Evolutionary conservation across 352 stramenopile genomes (phyloP), one percentile per base, ranked within the genome.

Genomic region (Phytophthora litchii): DNA sequence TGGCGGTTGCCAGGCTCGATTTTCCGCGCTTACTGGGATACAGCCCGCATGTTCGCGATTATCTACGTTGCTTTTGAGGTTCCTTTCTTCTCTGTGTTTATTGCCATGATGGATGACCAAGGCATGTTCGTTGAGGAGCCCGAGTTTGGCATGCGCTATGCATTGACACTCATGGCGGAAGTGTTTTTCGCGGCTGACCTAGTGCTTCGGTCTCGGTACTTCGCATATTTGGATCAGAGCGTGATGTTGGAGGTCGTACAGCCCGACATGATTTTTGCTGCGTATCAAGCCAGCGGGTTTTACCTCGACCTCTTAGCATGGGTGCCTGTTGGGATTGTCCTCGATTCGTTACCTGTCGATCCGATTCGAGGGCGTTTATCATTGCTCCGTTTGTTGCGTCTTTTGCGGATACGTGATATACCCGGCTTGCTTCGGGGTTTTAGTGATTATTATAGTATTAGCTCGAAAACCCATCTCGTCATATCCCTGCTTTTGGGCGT

Each of bases 51-150:
- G n/a, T 1, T 86, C 12, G 58, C 57, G 4, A 78, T 74, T 35
- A 52, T 89, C 13, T 89, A 70, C 43, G 59, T 89, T 7, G 75
- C 74, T 3, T 86, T 91, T 25, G 80, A 89, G 55, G 80, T 87
- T 0, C 83, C 83, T 8, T 90, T 81, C 57, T 90, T 86, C 47
- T 79, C 81, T 19, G 64, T 83, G 4, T 92, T 92, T 62, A 83
- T 89, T 23, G 80, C 75, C 1, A 89, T 85, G 42, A 64, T 74
- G 35, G 70, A 88, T 37, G 74, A 77, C 9, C 64, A 88, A 38
- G 34, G 64, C 16, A 74, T 80, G 41, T 88, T 91, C 27, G 43
- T 50, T 6, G 70, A 78, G 0, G 41, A 66, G 2, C 63, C 70
- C 17, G 60, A 78, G 3, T 41, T 82, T 16, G 67, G 60, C 1